Evolutionary conservation across 176 grass and related monocot genomes (phyloP).

Genomic region (Oryza brachyantha): DNA sequence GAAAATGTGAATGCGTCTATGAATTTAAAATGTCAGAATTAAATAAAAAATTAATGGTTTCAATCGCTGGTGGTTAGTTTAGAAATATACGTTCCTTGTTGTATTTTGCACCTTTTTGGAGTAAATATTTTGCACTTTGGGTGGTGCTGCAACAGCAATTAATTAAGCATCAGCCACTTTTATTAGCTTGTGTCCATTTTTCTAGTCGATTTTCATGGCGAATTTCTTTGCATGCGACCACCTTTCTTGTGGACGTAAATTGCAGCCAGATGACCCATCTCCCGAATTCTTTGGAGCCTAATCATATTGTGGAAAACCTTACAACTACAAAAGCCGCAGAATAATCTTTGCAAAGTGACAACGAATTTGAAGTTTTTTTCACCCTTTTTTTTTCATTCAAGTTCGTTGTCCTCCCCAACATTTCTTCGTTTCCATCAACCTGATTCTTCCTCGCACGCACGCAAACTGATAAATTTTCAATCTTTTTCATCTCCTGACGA

Average conservation of each 20-base stretch:
- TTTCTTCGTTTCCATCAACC: constrained; percentile 30
- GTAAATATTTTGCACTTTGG: neutral
- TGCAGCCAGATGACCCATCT: constrained; percentile 3
- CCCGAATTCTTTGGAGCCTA: neutral
- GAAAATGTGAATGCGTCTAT: no score
- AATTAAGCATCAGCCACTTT: neutral
- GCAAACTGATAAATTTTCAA: neutral
- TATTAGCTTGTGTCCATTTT: neutral
- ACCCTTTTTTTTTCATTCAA: neutral
- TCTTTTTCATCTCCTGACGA: neutral
- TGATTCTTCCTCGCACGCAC: neutral
- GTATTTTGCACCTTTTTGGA: neutral
- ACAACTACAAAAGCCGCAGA: neutral
- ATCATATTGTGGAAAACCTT: constrained; percentile 2
- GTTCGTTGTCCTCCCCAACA: neutral
- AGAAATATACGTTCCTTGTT: neutral
- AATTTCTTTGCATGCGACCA: neutral
- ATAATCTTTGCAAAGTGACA: neutral
- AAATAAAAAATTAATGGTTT: no score
- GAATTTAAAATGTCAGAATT: no score
- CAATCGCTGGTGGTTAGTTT: no score
- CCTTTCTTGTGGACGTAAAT: constrained; percentile 16
- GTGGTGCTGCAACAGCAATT: neutral
- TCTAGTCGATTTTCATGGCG: constrained; percentile 13
- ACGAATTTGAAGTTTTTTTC: constrained; percentile 16